phyloP scores from a whole-genome alignment of 164 flowering plant species.

The Vitis vinifera region ASM3070453v1 NC_081808.1:24849501-24850000 shows the following conservation, averaged over 20 bases:
- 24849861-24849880: constrained; percentile 71
- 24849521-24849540: too few relatives aligned
- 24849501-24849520: too few relatives aligned
- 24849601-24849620: background rate
- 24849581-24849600: background rate
- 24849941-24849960: constrained; percentile 93
- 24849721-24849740: background rate
- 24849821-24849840: background rate
- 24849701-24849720: background rate
- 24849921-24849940: constrained; percentile 86
- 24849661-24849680: background rate
- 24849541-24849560: too few relatives aligned
- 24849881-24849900: constrained; percentile 93
- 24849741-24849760: background rate
- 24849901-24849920: constrained; percentile 97
- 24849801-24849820: background rate
- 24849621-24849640: background rate
- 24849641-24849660: background rate
- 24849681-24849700: background rate
- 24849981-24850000: constrained; percentile 86
- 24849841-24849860: background rate
- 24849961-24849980: constrained; percentile 81
- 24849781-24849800: background rate
- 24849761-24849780: background rate
- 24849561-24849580: background rate